phyloP scores from a whole-genome alignment of 345 rosid genomes.

The Eucalyptus caleyi region DNA sequence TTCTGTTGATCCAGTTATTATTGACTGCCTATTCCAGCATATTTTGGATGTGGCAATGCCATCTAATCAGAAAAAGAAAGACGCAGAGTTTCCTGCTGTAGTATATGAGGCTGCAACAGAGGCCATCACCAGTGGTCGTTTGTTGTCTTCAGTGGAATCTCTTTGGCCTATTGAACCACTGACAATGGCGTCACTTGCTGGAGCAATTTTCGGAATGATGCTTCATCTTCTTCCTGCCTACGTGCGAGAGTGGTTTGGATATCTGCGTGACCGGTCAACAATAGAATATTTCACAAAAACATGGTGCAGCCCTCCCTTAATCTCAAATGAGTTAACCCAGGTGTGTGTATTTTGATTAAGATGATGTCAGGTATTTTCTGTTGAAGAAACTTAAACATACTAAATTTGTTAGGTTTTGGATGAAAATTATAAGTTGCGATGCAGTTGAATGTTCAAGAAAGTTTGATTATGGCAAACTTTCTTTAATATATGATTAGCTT shows the following conservation, averaged over 20 bases:
- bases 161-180: slow-evolving; percentile 67
- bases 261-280: slow-evolving; percentile 72
- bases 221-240: slow-evolving; percentile 87
- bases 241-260: slow-evolving; percentile 85
- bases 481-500: not conserved
- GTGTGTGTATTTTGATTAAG: slow-evolving; percentile 18
- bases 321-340: slow-evolving; percentile 80
- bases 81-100: slow-evolving; percentile 42
- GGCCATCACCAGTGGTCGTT: slow-evolving; percentile 58
- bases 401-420: not conserved
- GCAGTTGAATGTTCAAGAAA: not conserved
- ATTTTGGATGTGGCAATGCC: slow-evolving; percentile 47
- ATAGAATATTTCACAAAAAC: slow-evolving; percentile 80
- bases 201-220: slow-evolving; percentile 80
- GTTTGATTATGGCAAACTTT: not conserved
- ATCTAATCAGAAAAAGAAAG: slow-evolving; percentile 66
- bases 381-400: not conserved
- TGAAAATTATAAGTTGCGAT: not conserved
- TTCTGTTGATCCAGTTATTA: slow-evolving; percentile 46
- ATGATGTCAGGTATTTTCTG: not conserved
- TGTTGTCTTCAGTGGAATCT: slow-evolving; percentile 57
- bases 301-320: slow-evolving; percentile 90
- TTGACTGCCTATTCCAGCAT: slow-evolving; percentile 91
- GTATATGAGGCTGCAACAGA: slow-evolving; percentile 45
- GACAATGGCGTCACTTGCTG: slow-evolving; percentile 76